Conservation (phyloP, 768 basidiomycete species). For the Russula sp. region DNA sequence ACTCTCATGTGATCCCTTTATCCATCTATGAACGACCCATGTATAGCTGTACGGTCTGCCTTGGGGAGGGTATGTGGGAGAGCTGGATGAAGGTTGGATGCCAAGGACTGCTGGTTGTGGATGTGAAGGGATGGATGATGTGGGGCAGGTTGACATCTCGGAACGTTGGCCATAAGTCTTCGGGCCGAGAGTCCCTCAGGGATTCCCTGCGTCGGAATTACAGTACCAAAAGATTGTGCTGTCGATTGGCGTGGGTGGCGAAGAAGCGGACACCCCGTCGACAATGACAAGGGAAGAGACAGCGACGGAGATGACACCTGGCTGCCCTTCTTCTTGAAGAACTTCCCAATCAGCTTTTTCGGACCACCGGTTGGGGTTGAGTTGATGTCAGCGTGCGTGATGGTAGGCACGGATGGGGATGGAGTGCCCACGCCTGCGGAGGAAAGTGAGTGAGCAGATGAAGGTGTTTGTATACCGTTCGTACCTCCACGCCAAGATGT, state of each 20-base stretch:
- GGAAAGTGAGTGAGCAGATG: no score
- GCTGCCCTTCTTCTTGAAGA: constrained; percentile 55
- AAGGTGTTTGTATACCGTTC: no score
- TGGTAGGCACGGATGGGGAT: constrained; percentile 22
- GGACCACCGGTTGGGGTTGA: no score
- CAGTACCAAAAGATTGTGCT: no score
- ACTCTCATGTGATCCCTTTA: constrained; percentile 49
- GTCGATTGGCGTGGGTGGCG: constrained; percentile 8
- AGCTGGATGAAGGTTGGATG: no score
- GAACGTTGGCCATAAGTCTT: no score
- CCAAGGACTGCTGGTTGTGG: constrained; percentile 46
- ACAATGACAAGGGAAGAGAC: constrained; percentile 7
- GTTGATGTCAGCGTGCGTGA: no score
- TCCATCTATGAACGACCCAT: constrained; percentile 71
- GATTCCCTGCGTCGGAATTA: constrained; percentile 1
- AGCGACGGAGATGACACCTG: constrained; percentile 18
- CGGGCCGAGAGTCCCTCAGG: constrained; percentile 19
- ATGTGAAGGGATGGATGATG: constrained; percentile 8
- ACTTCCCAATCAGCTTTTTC: constrained; percentile 41
- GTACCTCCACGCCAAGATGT: no score
- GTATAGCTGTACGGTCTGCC: constrained; percentile 48
- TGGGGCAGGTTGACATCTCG: no score
- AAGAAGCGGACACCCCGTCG: constrained; percentile 5
- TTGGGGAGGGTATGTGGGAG: no score
- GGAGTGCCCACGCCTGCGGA: constrained; percentile 2